These are phyloP conservation scores for Silene vulgaris DNA, from an alignment of 179 eudicot genomes.

Conservation along the genomic window DNA sequence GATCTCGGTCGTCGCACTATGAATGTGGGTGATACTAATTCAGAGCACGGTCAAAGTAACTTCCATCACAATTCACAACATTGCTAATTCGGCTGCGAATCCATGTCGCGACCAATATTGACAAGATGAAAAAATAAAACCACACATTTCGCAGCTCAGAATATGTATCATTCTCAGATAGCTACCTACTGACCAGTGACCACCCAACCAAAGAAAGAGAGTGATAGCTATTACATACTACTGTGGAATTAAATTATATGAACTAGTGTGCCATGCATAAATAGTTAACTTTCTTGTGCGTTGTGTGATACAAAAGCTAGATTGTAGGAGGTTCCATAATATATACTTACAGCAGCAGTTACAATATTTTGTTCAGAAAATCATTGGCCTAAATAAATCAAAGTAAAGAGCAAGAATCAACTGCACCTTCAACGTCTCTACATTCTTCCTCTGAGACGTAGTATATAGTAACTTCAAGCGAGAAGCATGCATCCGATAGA, in stretches of 20 bases:
- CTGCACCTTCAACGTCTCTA: conserved; percentile 71
- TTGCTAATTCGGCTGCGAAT: neutral
- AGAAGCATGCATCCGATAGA: conserved; percentile 98
- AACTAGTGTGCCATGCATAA: neutral
- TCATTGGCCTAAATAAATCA: neutral
- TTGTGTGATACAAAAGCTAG: neutral
- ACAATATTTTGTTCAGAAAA: conserved; percentile 3
- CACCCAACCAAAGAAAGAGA: neutral
- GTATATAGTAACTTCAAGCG: conserved; percentile 83
- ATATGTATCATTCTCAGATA: neutral
- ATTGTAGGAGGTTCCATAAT: neutral
- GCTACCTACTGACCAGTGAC: neutral
- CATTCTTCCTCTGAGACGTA: conserved; percentile 55
- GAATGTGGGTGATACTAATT: neutral
- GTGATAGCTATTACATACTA: neutral
- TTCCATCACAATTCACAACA: neutral
- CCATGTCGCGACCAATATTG: neutral
- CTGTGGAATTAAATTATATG: neutral
- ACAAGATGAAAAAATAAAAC: too few relatives aligned
- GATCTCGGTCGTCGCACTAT: neutral
- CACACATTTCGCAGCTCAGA: neutral
- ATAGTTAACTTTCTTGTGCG: too few relatives aligned
- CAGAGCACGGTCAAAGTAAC: neutral
- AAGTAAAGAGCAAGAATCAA: conserved; percentile 7
- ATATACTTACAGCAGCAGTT: neutral